These are phyloP conservation scores for Fusarium xylarioides DNA, from an alignment of 2,329 filamentous ascomycete species.

Conservation along the genomic window DNA sequence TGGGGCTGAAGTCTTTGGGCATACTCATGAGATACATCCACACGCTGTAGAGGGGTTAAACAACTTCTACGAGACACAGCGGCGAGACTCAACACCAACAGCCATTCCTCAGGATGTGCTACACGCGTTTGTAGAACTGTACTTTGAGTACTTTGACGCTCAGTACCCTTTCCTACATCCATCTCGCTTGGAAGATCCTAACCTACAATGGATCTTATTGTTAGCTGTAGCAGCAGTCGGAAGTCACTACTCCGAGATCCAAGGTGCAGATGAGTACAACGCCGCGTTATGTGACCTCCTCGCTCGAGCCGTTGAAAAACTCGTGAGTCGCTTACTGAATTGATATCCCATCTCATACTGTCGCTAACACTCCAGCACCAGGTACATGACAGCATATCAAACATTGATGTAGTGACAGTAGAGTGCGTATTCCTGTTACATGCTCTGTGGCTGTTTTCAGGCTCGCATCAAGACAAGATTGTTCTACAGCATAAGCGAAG, in stretches of 20 bases:
- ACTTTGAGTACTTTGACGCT: neutral
- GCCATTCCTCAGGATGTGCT: rapidly evolving
- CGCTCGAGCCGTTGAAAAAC: neutral
- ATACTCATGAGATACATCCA: neutral
- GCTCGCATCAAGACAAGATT: neutral
- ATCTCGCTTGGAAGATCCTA: rapidly evolving
- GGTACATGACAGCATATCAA: neutral
- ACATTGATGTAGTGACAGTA: neutral
- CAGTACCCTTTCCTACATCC: neutral
- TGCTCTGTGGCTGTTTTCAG: neutral
- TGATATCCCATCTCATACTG: no score
- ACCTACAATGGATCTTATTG: rapidly evolving
- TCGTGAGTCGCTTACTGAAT: no score
- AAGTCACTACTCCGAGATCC: neutral
- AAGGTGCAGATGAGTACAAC: neutral
- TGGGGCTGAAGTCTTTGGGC: neutral
- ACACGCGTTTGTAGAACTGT: neutral
- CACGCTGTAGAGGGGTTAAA: neutral
- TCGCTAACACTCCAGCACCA: neutral
- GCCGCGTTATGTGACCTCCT: neutral
- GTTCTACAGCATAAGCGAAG: neutral
- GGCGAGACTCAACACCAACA: rapidly evolving
- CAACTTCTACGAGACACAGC: neutral
- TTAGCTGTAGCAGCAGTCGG: neutral
- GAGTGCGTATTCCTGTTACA: neutral